These are phyloP conservation scores for Pestalotiopsis sp. DNA, from an alignment of 2,329 filamentous ascomycete genomes.

Conservation along the genomic window DNA sequence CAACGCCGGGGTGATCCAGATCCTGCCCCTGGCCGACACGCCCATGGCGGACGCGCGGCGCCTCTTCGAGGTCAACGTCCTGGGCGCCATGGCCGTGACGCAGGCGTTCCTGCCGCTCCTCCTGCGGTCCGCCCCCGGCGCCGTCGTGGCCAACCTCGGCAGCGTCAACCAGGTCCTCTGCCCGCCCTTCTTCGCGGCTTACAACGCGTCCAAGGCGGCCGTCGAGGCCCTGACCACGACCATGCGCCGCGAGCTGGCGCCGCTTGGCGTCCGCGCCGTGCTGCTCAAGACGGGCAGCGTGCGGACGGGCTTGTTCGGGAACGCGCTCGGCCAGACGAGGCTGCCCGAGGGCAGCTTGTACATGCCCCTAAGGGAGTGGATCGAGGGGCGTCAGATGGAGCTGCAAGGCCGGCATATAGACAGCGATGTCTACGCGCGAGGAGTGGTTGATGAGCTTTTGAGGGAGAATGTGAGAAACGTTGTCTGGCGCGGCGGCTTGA, in stretches of 20 bases:
- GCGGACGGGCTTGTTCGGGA: constrained; percentile 4
- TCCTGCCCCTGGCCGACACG: constrained; percentile 15
- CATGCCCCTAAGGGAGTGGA: not conserved
- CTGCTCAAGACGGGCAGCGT: constrained; percentile 13
- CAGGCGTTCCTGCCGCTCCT: constrained; percentile 16
- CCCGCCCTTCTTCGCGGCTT: constrained; percentile 7
- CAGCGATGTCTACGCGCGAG: not conserved
- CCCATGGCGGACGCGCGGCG: not conserved
- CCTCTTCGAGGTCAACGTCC: constrained; percentile 14
- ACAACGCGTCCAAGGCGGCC: constrained; percentile 16
- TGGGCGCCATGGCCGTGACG: constrained; percentile 12
- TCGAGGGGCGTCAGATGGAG: constrained; percentile 5
- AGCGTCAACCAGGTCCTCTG: constrained; percentile 11
- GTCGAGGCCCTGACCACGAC: constrained; percentile 3
- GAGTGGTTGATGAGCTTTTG: constrained; percentile 1
- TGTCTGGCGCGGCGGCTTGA: constrained; percentile 4
- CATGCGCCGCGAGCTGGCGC: constrained; percentile 11
- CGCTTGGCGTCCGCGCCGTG: constrained; percentile 13
- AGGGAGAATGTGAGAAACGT: not conserved
- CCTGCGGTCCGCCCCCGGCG: not conserved
- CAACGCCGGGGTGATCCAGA: constrained; percentile 14
- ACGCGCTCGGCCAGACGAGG: not conserved
- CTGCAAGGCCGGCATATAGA: not conserved
- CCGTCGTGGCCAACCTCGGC: constrained; percentile 3
- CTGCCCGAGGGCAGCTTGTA: constrained; percentile 7